These are phyloP conservation scores for Apiotrichum siamense DNA, from an alignment of 1,284 basidiomycete species.

Conservation along the genomic window DNA sequence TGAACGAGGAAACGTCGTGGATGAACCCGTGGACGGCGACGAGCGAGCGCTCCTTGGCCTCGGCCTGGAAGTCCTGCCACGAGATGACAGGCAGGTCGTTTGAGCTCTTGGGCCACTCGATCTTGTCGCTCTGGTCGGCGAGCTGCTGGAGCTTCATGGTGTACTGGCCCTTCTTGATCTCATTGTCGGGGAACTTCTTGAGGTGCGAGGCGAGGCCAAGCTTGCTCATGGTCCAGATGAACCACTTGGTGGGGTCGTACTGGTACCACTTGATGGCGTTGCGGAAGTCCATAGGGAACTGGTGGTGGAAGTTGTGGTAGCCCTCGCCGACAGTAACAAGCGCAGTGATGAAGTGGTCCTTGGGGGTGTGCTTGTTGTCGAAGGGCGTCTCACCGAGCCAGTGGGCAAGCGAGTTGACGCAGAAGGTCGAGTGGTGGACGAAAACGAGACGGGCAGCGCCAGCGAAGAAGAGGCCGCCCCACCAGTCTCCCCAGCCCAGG, in stretches of 20 bases:
- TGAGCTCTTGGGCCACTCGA: constrained; percentile 61
- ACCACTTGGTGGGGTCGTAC: constrained; percentile 74
- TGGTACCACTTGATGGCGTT: constrained; percentile 91
- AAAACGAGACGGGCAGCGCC: constrained; percentile 72
- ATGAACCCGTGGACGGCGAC: constrained; percentile 84
- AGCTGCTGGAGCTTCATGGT: constrained; percentile 88
- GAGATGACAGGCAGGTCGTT: constrained; percentile 71
- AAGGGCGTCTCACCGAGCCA: constrained; percentile 89
- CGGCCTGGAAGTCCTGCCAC: constrained; percentile 73
- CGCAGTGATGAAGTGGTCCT: constrained; percentile 80
- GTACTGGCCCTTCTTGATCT: constrained; percentile 82
- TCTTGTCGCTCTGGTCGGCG: constrained; percentile 60
- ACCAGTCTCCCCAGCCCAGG: constrained; percentile 73
- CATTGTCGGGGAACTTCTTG: constrained; percentile 89
- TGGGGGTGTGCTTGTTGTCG: constrained; percentile 91
- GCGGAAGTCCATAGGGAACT: constrained; percentile 90
- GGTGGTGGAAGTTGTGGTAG: constrained; percentile 93
- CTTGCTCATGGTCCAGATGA: constrained; percentile 63
- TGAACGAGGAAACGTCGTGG: constrained; percentile 78
- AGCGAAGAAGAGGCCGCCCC: constrained; percentile 81
- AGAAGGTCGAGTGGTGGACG: constrained; percentile 92
- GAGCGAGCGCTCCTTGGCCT: constrained; percentile 66
- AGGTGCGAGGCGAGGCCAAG: constrained; percentile 77
- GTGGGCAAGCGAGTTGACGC: constrained; percentile 90
- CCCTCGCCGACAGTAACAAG: constrained; percentile 85